Base-by-base conservation (phyloP, 2,329 filamentous ascomycete genomes). In the Aspergillus ochraceoroseus region DNA sequence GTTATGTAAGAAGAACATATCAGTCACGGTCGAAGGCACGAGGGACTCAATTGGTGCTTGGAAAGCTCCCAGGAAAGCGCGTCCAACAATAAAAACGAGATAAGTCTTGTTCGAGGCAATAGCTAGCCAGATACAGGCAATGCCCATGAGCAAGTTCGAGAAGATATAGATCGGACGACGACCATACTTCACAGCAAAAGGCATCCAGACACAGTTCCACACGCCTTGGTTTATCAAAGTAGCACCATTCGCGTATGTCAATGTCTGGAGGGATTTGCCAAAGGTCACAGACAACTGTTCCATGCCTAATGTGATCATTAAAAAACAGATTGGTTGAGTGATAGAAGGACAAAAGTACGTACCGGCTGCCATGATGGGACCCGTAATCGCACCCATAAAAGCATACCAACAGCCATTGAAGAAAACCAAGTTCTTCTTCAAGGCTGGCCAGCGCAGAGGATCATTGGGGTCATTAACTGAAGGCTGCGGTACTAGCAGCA, bases 331-430 rank as follows among this genome's bases (percentile, higher is more conserved):
- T 7, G 7, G 32, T n/a, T 13, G 12, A 7, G 12, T 25, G 7
- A 26, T 6, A 11, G n/a, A 22, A 19, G 8, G 7, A 15, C n/a
- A n/a, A n/a, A n/a, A n/a, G n/a, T n/a, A 30, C 34, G 18, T 8
- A 38, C 34, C 34, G 12, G 34, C 34, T 5, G 34, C 34, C 34
- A 38, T 38, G 26, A 38, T 38, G 15, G 34, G 34, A 4, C 34
- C 34, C 14, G 34, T 38, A 31, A 38, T 38, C 2, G 34, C 34
- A n/a, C 34, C 34, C 34, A 38, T 38, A n/a, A 38, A 38, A n/a
- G 34, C 34, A 30, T 38, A 38, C 34, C 34, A 38, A 23, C 34
- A 38, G 25, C 12, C 34, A 19, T 38, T 38, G 34, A 38, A 38
- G 12, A 38, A 38, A 5, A 22, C 19, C 25, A 38, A 12, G 11